phyloP scores from a whole-genome alignment of 202 grass and related monocot genomes.

The Saccharum hybrid region DNA sequence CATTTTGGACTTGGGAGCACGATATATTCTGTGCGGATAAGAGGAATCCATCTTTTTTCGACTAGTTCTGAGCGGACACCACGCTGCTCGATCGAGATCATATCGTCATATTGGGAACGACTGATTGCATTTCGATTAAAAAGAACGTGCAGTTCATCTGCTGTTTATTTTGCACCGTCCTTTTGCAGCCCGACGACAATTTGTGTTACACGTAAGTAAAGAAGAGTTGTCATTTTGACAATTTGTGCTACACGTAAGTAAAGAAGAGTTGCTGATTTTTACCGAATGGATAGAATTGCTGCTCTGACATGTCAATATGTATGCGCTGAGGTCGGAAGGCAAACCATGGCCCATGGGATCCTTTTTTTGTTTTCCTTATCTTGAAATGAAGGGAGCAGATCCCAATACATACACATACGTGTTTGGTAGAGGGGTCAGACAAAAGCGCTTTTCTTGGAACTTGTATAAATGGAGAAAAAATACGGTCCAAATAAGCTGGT shows the following conservation, averaged over 20 bases:
- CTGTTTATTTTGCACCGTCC: background rate
- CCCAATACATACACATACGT: no score
- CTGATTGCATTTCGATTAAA: background rate
- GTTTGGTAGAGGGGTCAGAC: no score
- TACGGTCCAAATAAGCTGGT: no score
- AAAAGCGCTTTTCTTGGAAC: no score
- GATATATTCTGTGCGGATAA: constrained; percentile 20
- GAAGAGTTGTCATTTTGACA: no score
- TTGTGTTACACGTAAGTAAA: background rate
- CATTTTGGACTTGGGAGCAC: background rate
- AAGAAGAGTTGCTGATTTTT: background rate
- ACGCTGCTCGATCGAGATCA: background rate
- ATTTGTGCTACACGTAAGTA: background rate
- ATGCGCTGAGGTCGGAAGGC: no score
- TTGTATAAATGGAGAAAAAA: no score
- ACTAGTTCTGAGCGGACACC: background rate
- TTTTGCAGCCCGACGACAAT: background rate
- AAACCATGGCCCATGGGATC: no score
- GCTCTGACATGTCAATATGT: background rate
- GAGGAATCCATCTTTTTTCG: background rate
- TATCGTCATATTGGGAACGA: background rate
- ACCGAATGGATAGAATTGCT: background rate
- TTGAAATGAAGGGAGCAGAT: no score
- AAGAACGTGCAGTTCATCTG: background rate
- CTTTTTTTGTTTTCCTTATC: no score